Conservation (phyloP, 2,329 filamentous ascomycete species). For the Amesomyces nigricolor region DNA sequence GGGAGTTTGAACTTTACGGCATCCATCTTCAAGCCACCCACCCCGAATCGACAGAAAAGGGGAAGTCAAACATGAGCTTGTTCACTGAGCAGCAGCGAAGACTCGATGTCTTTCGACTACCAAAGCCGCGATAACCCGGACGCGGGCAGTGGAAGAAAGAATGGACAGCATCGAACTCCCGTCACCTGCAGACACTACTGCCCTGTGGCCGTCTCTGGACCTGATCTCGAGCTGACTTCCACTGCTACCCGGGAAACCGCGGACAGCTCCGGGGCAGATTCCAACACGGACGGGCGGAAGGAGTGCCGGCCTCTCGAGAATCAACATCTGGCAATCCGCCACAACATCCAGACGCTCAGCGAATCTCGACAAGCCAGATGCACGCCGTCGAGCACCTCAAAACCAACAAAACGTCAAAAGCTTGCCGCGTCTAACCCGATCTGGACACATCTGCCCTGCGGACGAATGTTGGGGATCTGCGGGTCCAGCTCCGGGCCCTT, state of each 20-base stretch:
- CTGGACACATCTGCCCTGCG: conserved; percentile 22
- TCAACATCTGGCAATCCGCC: background rate
- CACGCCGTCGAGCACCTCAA: background rate
- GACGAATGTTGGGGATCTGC: conserved; percentile 43
- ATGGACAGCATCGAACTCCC: too few species aligned
- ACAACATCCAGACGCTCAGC: too few species aligned
- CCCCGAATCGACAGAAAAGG: too few species aligned
- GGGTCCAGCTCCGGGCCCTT: conserved; percentile 27
- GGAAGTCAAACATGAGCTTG: too few species aligned
- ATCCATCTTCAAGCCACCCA: too few species aligned
- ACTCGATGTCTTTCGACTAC: too few species aligned
- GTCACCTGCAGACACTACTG: too few species aligned
- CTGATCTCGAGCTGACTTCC: background rate
- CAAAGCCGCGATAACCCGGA: too few species aligned
- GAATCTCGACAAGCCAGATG: background rate
- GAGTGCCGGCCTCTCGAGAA: background rate
- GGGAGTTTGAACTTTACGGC: too few species aligned
- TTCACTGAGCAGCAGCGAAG: too few species aligned
- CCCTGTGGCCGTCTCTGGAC: too few species aligned
- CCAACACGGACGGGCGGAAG: background rate
- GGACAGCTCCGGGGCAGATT: background rate
- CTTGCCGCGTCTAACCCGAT: conserved; percentile 8
- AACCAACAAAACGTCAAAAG: background rate
- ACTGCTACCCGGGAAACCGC: background rate
- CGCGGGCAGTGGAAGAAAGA: too few species aligned